Percentiles rank a stretch among this genome's conserved stretches.
phyloP scores from a whole-genome alignment of 345 rosid species.

The Brassica incana region DNA sequence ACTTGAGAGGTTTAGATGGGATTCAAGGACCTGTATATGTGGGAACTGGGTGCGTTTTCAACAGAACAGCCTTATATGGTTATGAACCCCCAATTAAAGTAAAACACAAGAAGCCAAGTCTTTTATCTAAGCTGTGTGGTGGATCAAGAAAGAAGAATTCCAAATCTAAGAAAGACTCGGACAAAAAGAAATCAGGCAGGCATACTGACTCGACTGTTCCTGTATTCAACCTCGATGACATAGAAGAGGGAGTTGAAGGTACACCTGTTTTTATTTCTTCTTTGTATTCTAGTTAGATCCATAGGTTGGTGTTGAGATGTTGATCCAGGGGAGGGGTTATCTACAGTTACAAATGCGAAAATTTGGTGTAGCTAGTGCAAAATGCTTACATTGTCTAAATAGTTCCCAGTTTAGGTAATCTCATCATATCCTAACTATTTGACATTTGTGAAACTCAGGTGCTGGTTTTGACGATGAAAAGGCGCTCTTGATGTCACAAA shows the following conservation, averaged over 20 bases:
- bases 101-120: conserved; percentile 76
- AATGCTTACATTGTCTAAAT: background rate
- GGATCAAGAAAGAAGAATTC: conserved; percentile 81
- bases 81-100: conserved; percentile 93
- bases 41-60: conserved; percentile 99
- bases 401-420: background rate
- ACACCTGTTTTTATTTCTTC: conserved; percentile 21
- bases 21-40: conserved; percentile 99
- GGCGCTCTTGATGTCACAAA: conserved; percentile 88
- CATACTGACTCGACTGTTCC: conserved; percentile 90
- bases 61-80: conserved; percentile 92
- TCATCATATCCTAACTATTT: conserved; percentile 11
- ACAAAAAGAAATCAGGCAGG: conserved; percentile 87
- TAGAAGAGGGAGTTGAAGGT: conserved; percentile 99
- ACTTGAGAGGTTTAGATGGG: conserved; percentile 97
- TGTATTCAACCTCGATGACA: conserved; percentile 87
- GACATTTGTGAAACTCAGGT: conserved; percentile 49
- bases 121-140: conserved; percentile 81
- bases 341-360: background rate
- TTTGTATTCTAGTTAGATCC: background rate
- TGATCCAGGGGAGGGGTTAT: background rate
- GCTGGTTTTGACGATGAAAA: conserved; percentile 98
- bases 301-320: conserved; percentile 3
- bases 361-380: background rate
- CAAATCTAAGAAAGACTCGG: conserved; percentile 67